These are phyloP conservation scores for Axilococcus clingmanii DNA, from an alignment of 139 green algal genomes.

Conservation along the genomic window DNA sequence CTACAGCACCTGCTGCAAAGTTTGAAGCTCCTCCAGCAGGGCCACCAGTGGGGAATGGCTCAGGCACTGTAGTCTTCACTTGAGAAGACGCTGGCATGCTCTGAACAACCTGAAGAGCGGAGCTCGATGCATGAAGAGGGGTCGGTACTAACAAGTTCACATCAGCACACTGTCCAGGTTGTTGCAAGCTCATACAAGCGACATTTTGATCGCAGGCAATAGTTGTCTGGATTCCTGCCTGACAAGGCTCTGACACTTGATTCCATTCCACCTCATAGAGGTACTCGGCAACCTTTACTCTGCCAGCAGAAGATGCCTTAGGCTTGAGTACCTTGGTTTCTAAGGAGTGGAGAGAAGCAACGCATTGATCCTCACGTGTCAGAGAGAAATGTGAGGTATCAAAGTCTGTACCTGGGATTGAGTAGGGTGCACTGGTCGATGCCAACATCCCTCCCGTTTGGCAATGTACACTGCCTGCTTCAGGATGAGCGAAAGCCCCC, in stretches of 20 bases:
- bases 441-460: conserved; percentile 4
- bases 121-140: neutral
- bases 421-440: conserved; percentile 9
- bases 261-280: conserved; percentile 22
- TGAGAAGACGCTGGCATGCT: neutral
- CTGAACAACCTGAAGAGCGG: neutral
- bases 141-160: too few species aligned
- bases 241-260: conserved; percentile 4
- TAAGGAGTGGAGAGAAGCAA: conserved; percentile 10
- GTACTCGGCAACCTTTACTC: conserved; percentile 11
- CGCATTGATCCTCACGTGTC: neutral
- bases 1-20: conserved; percentile 9
- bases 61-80: neutral
- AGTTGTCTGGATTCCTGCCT: neutral
- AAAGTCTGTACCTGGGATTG: neutral
- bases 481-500: conserved; percentile 2
- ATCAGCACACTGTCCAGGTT: too few species aligned
- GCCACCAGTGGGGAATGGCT: neutral
- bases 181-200: too few species aligned
- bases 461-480: neutral
- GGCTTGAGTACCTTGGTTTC: conserved; percentile 16
- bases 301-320: neutral
- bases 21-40: neutral
- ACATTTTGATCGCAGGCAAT: neutral
- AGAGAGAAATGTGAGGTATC: conserved; percentile 18